A percentile compares a stretch with the other conserved stretches of the same genome.
phyloP scores from a whole-genome alignment of 169 alveolate species.

The Perkinsus chesapeaki region DNA sequence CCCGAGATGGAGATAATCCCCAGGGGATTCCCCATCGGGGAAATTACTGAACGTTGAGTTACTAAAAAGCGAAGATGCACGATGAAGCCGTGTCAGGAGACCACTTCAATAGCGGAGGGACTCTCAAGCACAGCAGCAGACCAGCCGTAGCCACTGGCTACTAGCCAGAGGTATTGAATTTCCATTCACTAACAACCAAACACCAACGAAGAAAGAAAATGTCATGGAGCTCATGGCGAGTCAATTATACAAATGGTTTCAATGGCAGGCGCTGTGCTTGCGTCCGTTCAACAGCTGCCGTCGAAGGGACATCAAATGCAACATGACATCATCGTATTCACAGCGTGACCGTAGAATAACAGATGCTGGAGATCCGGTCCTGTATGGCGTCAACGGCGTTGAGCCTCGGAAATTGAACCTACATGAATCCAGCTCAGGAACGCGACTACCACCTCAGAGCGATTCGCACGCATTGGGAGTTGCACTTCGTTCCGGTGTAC shows the following conservation, averaged over 20 bases:
- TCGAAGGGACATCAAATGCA: not conserved
- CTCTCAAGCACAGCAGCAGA: too few relatives aligned
- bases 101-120: too few relatives aligned
- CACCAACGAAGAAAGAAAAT: not conserved
- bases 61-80: too few relatives aligned
- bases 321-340: not conserved
- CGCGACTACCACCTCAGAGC: not conserved
- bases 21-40: too few relatives aligned
- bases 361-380: not conserved
- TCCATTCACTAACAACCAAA: not conserved
- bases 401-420: too few relatives aligned
- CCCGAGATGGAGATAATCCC: too few relatives aligned
- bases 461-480: not conserved
- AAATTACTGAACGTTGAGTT: too few relatives aligned
- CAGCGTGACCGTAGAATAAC: not conserved
- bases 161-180: not conserved
- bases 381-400: not conserved
- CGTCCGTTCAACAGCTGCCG: not conserved
- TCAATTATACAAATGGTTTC: not conserved
- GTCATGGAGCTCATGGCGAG: not conserved
- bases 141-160: too few relatives aligned
- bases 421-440: not conserved
- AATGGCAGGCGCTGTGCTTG: not conserved
- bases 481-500: not conserved
- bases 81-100: too few relatives aligned